A percentile compares a stretch with the other conserved stretches of the same genome.
Conservation (phyloP, 148 eudicot species). For the Rhododendron henanense region DNA sequence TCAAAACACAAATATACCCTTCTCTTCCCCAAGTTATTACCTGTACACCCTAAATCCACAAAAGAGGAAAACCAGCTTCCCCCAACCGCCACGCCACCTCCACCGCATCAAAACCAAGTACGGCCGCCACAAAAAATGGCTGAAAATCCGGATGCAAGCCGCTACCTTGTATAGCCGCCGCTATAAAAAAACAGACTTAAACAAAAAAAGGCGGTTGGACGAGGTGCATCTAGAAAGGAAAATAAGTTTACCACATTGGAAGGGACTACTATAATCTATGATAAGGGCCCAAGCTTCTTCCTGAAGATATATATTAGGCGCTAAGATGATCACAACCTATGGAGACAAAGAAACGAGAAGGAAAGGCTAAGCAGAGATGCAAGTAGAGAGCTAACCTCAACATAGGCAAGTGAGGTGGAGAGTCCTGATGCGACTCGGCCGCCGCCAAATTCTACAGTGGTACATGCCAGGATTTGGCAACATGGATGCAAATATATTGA, state of each 20-base stretch:
- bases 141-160: not conserved
- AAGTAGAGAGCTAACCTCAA: not conserved
- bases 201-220: too few relatives aligned
- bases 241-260: too few relatives aligned
- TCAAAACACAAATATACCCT: not conserved
- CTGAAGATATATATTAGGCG: too few relatives aligned
- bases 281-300: too few relatives aligned
- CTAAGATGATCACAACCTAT: not conserved
- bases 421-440: not conserved
- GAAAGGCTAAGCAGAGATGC: not conserved
- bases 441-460: not conserved
- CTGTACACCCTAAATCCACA: not conserved
- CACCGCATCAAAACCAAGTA: not conserved
- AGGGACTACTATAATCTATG: too few relatives aligned
- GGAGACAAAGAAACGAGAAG: not conserved
- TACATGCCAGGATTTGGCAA: too few relatives aligned
- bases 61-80: not conserved
- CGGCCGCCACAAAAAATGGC: not conserved
- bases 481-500: too few relatives aligned
- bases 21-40: not conserved
- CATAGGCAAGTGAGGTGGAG: not conserved
- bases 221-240: too few relatives aligned
- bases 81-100: not conserved
- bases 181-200: too few relatives aligned
- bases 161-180: not conserved